Evolutionary conservation across 1,284 basidiomycete genomes (phyloP).

Genomic region (Polyporus tsugae): DNA sequence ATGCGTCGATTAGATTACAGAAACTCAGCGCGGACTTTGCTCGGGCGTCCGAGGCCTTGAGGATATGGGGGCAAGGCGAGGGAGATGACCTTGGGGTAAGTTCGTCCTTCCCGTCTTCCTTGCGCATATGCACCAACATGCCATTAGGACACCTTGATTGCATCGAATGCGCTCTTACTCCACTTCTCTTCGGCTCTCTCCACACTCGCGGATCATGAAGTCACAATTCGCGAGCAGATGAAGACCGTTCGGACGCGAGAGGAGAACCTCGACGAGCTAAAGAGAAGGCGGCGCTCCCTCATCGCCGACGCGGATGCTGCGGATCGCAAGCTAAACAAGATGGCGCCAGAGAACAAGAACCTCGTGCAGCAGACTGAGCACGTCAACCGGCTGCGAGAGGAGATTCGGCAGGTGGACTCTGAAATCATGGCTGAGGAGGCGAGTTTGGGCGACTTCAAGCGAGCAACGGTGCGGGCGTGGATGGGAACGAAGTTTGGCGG

Average conservation of each 20-base stretch:
- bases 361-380: slow-evolving; percentile 78
- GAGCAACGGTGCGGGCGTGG: slow-evolving; percentile 72
- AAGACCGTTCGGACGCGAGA: slow-evolving; percentile 86
- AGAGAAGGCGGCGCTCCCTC: slow-evolving; percentile 73
- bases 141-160: slow-evolving; percentile 77
- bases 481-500: slow-evolving; percentile 92
- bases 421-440: slow-evolving; percentile 90
- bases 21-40: slow-evolving; percentile 71
- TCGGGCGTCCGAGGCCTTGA: slow-evolving; percentile 80
- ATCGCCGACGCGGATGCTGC: slow-evolving; percentile 84
- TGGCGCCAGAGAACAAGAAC: slow-evolving; percentile 93
- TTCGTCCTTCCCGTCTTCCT: slow-evolving; percentile 28
- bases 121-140: slow-evolving; percentile 7
- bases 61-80: slow-evolving; percentile 84
- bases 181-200: slow-evolving; percentile 77
- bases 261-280: slow-evolving; percentile 83
- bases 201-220: slow-evolving; percentile 79
- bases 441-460: slow-evolving; percentile 86
- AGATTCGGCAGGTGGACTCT: slow-evolving; percentile 83
- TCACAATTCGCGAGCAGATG: slow-evolving; percentile 78
- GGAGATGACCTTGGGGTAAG: slow-evolving; percentile 87
- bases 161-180: slow-evolving; percentile 75
- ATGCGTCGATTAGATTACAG: slow-evolving; percentile 57
- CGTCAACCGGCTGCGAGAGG: slow-evolving; percentile 77
- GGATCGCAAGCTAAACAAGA: slow-evolving; percentile 90